Percentiles rank a stretch among this genome's conserved stretches.
phyloP scores from a whole-genome alignment of 306 rosid genomes.

The Inga laurina region DNA sequence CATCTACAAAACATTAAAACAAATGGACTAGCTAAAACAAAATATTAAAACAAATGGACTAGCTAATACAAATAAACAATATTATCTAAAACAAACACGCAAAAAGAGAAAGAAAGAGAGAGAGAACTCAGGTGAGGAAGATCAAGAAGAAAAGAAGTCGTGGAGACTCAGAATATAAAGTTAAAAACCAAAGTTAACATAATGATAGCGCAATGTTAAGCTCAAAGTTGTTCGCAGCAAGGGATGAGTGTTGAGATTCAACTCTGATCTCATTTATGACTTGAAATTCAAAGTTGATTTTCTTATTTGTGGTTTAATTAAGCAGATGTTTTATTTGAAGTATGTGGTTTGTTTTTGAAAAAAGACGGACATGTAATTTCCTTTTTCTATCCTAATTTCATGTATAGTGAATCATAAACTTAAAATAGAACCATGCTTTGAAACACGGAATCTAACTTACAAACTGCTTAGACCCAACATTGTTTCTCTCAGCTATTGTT shows the following conservation, averaged over 20 bases:
- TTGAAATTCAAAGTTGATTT: background rate
- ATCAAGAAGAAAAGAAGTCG: background rate
- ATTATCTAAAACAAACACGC: too few relatives aligned
- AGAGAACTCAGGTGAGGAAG: background rate
- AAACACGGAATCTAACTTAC: constrained; percentile 54
- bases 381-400: background rate
- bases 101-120: background rate
- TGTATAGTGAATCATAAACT: constrained; percentile 13
- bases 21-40: constrained; percentile 3
- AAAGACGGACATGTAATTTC: background rate
- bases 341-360: background rate
- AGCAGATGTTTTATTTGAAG: background rate
- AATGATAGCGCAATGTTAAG: background rate
- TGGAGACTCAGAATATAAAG: background rate
- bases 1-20: constrained; percentile 16
- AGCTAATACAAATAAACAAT: background rate
- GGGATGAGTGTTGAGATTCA: background rate
- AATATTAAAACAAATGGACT: background rate
- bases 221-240: background rate
- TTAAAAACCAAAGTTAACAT: background rate
- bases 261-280: background rate
- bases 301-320: background rate
- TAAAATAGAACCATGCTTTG: constrained; percentile 3
- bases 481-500: constrained; percentile 90
- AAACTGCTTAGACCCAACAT: constrained; percentile 88